Evolutionary conservation across 164 flowering plant species (phyloP).

Genomic region (Berberis vulgaris): DNA sequence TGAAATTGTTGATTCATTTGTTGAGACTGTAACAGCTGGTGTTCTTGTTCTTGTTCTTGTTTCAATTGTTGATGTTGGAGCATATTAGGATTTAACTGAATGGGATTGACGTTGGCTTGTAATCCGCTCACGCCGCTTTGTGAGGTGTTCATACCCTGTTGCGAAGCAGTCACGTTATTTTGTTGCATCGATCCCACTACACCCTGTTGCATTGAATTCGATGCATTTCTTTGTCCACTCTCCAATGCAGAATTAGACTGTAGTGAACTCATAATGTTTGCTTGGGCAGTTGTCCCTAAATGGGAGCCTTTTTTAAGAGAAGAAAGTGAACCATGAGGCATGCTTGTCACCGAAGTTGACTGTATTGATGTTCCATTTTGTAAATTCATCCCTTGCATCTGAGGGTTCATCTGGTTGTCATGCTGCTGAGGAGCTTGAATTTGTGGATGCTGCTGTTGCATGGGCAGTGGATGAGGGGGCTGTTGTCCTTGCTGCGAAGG

Average conservation of each 20-base stretch:
- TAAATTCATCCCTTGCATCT: slow-evolving; percentile 47
- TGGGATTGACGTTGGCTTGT: slow-evolving; percentile 43
- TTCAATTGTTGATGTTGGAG: slow-evolving; percentile 55
- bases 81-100: slow-evolving; percentile 41
- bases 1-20: slow-evolving; percentile 37
- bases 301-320: slow-evolving; percentile 21
- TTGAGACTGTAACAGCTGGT: slow-evolving; percentile 40
- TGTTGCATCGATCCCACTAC: slow-evolving; percentile 36
- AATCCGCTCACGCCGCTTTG: slow-evolving; percentile 43
- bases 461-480: slow-evolving; percentile 41
- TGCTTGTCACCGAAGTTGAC: slow-evolving; percentile 28
- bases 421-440: slow-evolving; percentile 62
- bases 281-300: slow-evolving; percentile 36
- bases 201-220: slow-evolving; percentile 37
- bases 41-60: slow-evolving; percentile 52
- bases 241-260: slow-evolving; percentile 55
- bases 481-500: slow-evolving; percentile 44
- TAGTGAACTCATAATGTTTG: slow-evolving; percentile 39
- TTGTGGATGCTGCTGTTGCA: slow-evolving; percentile 33
- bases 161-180: slow-evolving; percentile 40
- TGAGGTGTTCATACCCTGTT: slow-evolving; percentile 36
- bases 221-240: slow-evolving; percentile 53
- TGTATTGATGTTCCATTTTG: slow-evolving; percentile 43
- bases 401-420: slow-evolving; percentile 64
- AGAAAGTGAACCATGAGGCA: slow-evolving; percentile 47